Evolutionary conservation across 208 protist species (phyloP), one percentile per base, ranked within the genome.

Genomic region (Acanthamoeba castellanii): DNA sequence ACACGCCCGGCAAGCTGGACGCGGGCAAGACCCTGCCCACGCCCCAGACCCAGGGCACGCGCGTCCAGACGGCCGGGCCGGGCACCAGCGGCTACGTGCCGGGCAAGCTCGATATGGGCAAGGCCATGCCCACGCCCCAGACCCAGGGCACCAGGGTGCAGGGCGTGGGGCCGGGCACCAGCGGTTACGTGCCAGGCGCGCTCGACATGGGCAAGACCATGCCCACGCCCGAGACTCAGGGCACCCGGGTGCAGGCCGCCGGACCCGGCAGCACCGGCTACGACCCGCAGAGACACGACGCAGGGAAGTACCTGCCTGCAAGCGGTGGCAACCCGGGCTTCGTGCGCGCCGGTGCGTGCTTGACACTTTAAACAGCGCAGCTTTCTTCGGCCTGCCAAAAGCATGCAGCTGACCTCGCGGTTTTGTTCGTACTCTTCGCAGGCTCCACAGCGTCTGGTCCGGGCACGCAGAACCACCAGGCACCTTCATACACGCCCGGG

Each of bases 181-280:
- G 47, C 85, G 47, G 59, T 11, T 92, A 92, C 37, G 1, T n/a
- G 55, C 81, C 81, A 2, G 30, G 34, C 13, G 34, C 27, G 1
- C 45, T 42, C n/a, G 81, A 88, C 45, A 88, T 88, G 55, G 81
- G 81, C 27, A 55, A 64, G 50, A 13, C 55, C 42, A 64, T 64
- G 50, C 81, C 81, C 11, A 64, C 81, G 50, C n/a, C 47, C 9
- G n/a, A 64, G 14, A 42, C 50, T 0, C 50, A 57, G 81, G 85
- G 64, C 57, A 92, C 32, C 34, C 20, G 85, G 9, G 30, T 32
- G 22, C 47, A 92, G 57, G 85, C 22, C 55, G 85, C n/a, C 3
- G 85, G 85, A 18, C 85, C 85, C 5, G 85, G 85, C 22, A 92
- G 59, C 57, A 92, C 7, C 85, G 34, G 59, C 55, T 92, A 92